Conservation (phyloP, 1,139 yeast genomes). For the Yamadazyma triangularis region DNA sequence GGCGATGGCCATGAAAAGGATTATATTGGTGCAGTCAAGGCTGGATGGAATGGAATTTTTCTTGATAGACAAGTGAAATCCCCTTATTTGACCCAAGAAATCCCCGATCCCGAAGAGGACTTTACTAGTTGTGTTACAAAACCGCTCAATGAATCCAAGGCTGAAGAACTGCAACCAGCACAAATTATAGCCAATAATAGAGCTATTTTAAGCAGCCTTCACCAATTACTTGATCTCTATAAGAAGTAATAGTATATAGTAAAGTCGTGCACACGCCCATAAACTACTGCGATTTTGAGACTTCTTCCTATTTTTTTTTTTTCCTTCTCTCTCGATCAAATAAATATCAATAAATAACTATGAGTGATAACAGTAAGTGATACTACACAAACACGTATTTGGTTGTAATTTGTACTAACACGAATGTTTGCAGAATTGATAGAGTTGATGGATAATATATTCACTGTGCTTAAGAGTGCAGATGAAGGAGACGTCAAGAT, state of each 20-base stretch:
- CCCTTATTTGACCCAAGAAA: constrained; percentile 9
- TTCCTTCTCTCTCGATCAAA: too few relatives aligned
- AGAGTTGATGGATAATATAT: too few relatives aligned
- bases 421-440: too few relatives aligned
- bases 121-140: constrained; percentile 11
- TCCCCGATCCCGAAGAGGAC: constrained; percentile 12
- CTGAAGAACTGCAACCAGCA: constrained; percentile 6
- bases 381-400: too few relatives aligned
- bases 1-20: constrained; percentile 61
- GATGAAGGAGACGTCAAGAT: constrained; percentile 30
- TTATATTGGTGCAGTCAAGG: constrained; percentile 42
- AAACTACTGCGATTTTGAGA: too few relatives aligned
- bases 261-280: too few relatives aligned
- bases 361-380: too few relatives aligned
- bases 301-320: too few relatives aligned
- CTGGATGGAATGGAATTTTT: constrained; percentile 62
- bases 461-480: constrained; percentile 19
- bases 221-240: too few relatives aligned
- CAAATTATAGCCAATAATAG: constrained; percentile 33
- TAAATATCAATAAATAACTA: too few relatives aligned
- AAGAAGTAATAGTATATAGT: too few relatives aligned
- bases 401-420: too few relatives aligned
- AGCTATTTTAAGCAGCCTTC: constrained; percentile 25
- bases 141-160: constrained; percentile 2
- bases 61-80: constrained; percentile 38